Conservation (phyloP, 306 rosid species). For the Gleditsia sinensis region DNA sequence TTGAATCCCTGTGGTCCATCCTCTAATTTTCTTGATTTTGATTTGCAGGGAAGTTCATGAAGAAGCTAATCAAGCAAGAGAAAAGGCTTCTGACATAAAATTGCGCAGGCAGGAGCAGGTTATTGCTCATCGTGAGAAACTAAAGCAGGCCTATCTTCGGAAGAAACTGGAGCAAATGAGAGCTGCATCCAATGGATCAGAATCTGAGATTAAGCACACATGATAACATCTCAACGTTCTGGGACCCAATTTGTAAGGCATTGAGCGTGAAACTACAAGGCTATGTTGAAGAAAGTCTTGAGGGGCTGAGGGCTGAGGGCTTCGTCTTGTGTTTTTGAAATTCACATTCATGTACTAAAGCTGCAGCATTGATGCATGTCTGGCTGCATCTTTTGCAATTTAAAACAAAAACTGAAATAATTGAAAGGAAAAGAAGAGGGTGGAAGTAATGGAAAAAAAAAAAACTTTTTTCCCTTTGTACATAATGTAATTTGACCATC, state of each 20-base stretch:
- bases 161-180: conserved; percentile 78
- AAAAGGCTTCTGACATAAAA: conserved; percentile 78
- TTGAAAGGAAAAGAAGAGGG: background rate
- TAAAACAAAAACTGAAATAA: background rate
- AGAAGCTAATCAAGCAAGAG: conserved; percentile 84
- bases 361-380: background rate
- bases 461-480: conserved; percentile 11
- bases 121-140: conserved; percentile 71
- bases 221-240: background rate
- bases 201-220: conserved; percentile 34
- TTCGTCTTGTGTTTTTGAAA: background rate
- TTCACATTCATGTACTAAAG: conserved; percentile 8
- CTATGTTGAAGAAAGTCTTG: background rate
- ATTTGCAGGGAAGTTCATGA: conserved; percentile 87
- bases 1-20: conserved; percentile 19
- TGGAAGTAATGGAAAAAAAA: background rate
- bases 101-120: conserved; percentile 74
- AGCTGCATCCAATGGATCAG: conserved; percentile 63
- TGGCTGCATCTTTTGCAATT: conserved; percentile 8
- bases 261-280: background rate
- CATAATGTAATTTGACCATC: conserved; percentile 27
- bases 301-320: background rate
- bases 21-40: conserved; percentile 13
- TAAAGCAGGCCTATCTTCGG: conserved; percentile 81
- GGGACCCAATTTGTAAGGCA: conserved; percentile 1